Conservation (phyloP, 495 filamentous ascomycete species). For the Pyrenula massariospora region DNA sequence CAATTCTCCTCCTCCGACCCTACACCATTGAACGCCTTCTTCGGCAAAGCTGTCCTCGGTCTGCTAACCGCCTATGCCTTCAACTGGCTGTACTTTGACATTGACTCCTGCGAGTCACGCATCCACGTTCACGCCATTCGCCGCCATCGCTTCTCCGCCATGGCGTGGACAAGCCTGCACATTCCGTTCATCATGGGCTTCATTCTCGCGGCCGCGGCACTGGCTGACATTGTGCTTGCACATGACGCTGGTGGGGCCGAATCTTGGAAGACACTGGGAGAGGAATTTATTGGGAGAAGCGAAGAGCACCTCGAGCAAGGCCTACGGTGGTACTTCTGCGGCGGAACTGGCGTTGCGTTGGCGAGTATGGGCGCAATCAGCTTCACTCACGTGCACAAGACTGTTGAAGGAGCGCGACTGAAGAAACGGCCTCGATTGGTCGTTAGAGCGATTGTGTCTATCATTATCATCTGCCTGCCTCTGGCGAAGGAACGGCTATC, state of each 20-base stretch:
- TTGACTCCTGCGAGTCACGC: constrained; percentile 34
- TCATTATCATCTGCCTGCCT: constrained; percentile 36
- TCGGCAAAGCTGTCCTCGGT: constrained; percentile 45
- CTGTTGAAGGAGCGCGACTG: constrained; percentile 25
- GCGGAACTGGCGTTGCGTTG: constrained; percentile 39
- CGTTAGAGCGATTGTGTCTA: constrained; percentile 32
- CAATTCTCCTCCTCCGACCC: constrained; percentile 13
- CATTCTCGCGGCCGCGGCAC: constrained; percentile 37
- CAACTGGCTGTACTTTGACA: constrained; percentile 55
- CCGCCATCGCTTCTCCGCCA: constrained; percentile 28
- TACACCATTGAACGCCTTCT: constrained; percentile 19
- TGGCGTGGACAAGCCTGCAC: constrained; percentile 29
- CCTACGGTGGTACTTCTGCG: constrained; percentile 48
- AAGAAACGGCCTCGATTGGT: constrained; percentile 31
- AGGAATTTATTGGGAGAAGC: constrained; percentile 27
- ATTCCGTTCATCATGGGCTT: constrained; percentile 47
- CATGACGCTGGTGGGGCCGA: constrained; percentile 27
- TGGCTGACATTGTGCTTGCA: constrained; percentile 40
- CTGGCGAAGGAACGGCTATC: constrained; percentile 8
- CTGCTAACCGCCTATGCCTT: constrained; percentile 46
- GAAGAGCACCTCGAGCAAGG: constrained; percentile 28
- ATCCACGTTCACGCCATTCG: constrained; percentile 45
- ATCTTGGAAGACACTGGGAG: constrained; percentile 18
- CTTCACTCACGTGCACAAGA: constrained; percentile 28
- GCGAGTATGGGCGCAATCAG: constrained; percentile 34